phyloP scores from a whole-genome alignment of 2,329 filamentous ascomycete genomes.

The Monosporascus ibericus region DNA sequence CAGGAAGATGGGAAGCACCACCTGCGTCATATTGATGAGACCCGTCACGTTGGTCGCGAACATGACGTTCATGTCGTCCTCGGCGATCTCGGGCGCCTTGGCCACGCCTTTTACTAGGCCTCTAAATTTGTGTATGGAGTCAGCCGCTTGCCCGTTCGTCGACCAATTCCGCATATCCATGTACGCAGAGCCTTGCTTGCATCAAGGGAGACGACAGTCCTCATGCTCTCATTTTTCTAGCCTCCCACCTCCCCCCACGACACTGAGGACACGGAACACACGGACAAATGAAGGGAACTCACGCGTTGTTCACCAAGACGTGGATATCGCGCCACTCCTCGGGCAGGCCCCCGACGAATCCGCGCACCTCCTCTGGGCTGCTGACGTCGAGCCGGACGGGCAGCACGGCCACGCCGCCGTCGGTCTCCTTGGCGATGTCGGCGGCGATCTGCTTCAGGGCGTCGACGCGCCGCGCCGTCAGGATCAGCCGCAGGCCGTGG shows the following conservation, averaged over 20 bases:
- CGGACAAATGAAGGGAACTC: slow-evolving; percentile 28
- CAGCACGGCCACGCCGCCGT: slow-evolving; percentile 73
- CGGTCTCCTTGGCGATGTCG: slow-evolving; percentile 71
- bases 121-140: slow-evolving; percentile 34
- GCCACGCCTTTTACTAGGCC: slow-evolving; percentile 87
- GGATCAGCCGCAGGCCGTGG: slow-evolving; percentile 71
- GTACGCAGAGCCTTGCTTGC: too few relatives aligned
- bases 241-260: too few relatives aligned
- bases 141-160: too few relatives aligned
- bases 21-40: slow-evolving; percentile 94
- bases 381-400: slow-evolving; percentile 84
- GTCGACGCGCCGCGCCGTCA: slow-evolving; percentile 85
- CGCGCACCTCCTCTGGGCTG: slow-evolving; percentile 65
- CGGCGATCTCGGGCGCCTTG: slow-evolving; percentile 73
- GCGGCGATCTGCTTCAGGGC: slow-evolving; percentile 67
- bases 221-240: too few relatives aligned
- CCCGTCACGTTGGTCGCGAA: slow-evolving; percentile 91
- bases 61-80: slow-evolving; percentile 81
- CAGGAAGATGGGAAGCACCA: slow-evolving; percentile 76
- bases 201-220: too few relatives aligned
- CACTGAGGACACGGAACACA: neutral
- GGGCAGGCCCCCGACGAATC: slow-evolving; percentile 68
- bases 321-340: slow-evolving; percentile 80
- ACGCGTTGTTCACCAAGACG: slow-evolving; percentile 95
- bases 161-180: neutral